Evolutionary conservation across 2,329 filamentous ascomycete species (phyloP).

Genomic region (Onygenales sp.): DNA sequence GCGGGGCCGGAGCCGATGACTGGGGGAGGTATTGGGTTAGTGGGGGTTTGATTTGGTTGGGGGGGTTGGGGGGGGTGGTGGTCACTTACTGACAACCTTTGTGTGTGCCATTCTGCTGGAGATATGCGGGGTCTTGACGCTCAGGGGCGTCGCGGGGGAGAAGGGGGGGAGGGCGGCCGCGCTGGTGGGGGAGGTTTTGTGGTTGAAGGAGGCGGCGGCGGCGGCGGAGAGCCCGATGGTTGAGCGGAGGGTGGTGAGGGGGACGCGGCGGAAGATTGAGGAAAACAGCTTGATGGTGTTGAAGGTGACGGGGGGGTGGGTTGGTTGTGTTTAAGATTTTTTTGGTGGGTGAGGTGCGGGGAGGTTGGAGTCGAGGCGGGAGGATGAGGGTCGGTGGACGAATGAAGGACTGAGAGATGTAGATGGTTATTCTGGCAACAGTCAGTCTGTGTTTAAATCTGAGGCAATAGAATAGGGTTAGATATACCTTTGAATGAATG

Average conservation of each 20-base stretch:
- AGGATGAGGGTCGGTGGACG: no score
- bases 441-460: no score
- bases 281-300: constrained; percentile 82
- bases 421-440: no score
- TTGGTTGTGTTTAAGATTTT: no score
- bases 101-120: constrained; percentile 66
- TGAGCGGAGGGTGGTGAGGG: constrained; percentile 56
- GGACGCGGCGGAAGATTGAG: constrained; percentile 61
- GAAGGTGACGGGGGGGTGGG: constrained; percentile 1
- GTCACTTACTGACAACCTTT: constrained; percentile 73
- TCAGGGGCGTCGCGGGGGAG: constrained; percentile 28
- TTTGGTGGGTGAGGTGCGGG: no score
- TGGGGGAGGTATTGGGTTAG: constrained; percentile 23
- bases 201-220: constrained; percentile 58
- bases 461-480: no score
- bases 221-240: constrained; percentile 63
- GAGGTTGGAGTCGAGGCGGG: no score
- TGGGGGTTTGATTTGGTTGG: background rate
- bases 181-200: constrained; percentile 41
- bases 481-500: no score
- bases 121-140: constrained; percentile 26
- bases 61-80: constrained; percentile 5
- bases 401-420: no score
- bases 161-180: constrained; percentile 22
- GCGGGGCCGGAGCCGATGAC: constrained; percentile 91